phyloP scores from a whole-genome alignment of 2,329 filamentous ascomycete genomes.

The Fusarium xylarioides region DNA sequence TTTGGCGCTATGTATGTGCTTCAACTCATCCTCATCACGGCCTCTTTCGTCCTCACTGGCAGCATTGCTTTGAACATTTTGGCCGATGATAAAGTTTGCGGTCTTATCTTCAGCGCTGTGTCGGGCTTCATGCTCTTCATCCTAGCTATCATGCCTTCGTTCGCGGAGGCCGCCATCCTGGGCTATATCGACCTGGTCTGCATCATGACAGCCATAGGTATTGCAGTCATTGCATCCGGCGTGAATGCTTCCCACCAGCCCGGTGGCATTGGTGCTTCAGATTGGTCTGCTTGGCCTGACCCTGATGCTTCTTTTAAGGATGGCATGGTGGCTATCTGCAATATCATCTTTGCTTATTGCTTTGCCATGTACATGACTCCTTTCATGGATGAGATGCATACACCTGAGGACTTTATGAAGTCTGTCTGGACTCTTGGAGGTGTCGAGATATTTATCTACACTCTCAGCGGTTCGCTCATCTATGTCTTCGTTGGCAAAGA shows the following conservation, averaged over 20 bases:
- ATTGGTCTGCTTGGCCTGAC: conserved; percentile 52
- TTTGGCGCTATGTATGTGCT: conserved; percentile 65
- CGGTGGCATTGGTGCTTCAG: conserved; percentile 11
- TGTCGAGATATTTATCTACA: conserved; percentile 68
- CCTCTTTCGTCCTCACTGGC: conserved; percentile 72
- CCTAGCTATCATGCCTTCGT: conserved; percentile 53
- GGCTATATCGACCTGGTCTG: conserved; percentile 42
- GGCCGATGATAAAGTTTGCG: conserved; percentile 59
- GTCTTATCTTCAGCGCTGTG: conserved; percentile 51
- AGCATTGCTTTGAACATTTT: conserved; percentile 70
- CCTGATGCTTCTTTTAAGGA: conserved; percentile 55
- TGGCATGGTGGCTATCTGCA: conserved; percentile 66
- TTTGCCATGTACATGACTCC: conserved; percentile 55
- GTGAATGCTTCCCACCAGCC: conserved; percentile 43
- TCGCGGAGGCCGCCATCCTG: conserved; percentile 42
- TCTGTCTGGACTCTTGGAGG: conserved; percentile 67
- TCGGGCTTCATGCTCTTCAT: conserved; percentile 51
- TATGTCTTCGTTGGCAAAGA: conserved; percentile 70
- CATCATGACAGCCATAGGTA: conserved; percentile 62
- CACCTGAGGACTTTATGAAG: conserved; percentile 51
- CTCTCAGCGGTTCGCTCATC: conserved; percentile 68
- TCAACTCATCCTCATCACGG: conserved; percentile 72
- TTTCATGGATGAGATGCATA: conserved; percentile 58
- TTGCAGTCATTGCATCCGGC: conserved; percentile 70
- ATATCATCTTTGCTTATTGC: conserved; percentile 74